Base-by-base conservation (phyloP, 495 filamentous ascomycete genomes). In the Acidiella bohemica region DNA sequence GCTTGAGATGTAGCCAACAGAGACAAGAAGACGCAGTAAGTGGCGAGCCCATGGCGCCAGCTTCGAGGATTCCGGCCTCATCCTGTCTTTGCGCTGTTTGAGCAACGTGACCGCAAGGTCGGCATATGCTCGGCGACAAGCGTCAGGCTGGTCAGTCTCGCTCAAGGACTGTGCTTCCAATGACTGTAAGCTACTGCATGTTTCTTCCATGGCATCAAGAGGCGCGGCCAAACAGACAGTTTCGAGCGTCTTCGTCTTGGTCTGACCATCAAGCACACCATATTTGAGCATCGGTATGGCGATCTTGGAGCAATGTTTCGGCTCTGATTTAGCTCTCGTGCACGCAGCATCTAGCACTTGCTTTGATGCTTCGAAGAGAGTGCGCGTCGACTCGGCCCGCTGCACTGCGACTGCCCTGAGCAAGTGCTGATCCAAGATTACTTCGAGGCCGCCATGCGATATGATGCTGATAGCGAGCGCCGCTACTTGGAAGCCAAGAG, bases 341-440 rank as follows among this genome's bases (percentile, higher is more conserved):
- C 34, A 70, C 3, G 93, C 70, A 1, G 71, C 60, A 44, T 82
- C 80, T 5, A 84, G 50, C 0, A 76, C 69, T 52, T 81, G 83
- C 37, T 77, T 62, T 3, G 90, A 85, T 39, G 78, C 76, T 3
- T 76, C 73, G 63, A 94, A 81, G 20, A 96, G 69, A 53, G 86
- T 90, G 18, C 88, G 74, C 38, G 90, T 81, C 33, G 78, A 63
- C n/a, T 85, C 78, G 0, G 79, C 69, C 3, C 90, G 72, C 41
- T 96, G 92, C 56, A 93, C 93, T 58, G 79, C 81, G 32, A 95
- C 58, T 53, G 78, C 88, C 25, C 77, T 71, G 62, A 92, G 75
- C 6, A 93, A 62, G 49, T 92, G 90, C 41, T 76, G 75, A 43
- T 78, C 84, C 60, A 95, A 92, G 3, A 93, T 60, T 2, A 55